Base-by-base conservation (phyloP, 306 rosid species). In the Cicer yamashitae region DNA sequence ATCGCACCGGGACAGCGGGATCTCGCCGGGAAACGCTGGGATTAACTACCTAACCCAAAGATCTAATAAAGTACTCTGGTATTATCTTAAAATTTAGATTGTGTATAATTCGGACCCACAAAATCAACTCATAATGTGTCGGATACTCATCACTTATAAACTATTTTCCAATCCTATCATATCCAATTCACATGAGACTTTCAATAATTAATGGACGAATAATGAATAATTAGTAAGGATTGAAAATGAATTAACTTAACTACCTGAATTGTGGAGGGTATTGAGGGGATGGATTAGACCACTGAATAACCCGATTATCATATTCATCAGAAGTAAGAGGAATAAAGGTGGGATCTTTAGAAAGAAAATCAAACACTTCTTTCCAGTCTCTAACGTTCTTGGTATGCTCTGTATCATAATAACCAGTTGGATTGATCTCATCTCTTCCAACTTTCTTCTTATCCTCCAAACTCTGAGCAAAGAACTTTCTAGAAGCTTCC, bases 341-440 rank as follows among this genome's bases (percentile, higher is more conserved):
- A 8, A 82, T 6, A 0, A 83, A 2, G 5, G 86, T 83, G 0
- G 92, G 92, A 2, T 83, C 89, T 37, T 46, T 47, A 14, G 79
- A 65, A 0, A 10, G 4, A 57, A 86, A 84, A 83, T 89, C 97
- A 73, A 86, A 84, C 6, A 83, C 92, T 68, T 91, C 96, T 50
- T 89, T 91, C 96, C 98, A 88, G 30, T 92, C 98, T 17, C 92
- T 86, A 2, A 90, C 88, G 13, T 93, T 90, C 79, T 90, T 90
- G 7, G 98, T 90, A 14, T 81, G 83, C 34, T 93, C 98, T 0
- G 63, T 67, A 14, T 93, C 94, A 45, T 59, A 78, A 9, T 93
- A 93, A 7, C 98, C 96, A n/a, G 9, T 7, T 0, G 72, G 46
- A 2, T 1, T 10, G 4, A 0, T 10, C 13, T 80, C 89, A 5